Evolutionary conservation across 192 early-diverging fungal species (phyloP).

Genomic region (Rhizophagus sp.): DNA sequence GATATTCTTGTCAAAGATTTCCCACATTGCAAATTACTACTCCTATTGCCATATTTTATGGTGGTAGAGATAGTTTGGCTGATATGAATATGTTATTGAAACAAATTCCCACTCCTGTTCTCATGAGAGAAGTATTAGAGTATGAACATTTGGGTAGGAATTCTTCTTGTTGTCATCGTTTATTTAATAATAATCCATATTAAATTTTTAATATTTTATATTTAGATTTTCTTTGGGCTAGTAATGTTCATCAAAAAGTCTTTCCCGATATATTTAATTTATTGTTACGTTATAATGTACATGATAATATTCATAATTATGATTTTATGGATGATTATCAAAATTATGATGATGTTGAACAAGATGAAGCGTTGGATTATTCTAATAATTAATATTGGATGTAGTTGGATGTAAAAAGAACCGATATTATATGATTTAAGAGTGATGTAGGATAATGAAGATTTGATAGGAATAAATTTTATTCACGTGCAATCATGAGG

Average conservation of each 20-base stretch:
- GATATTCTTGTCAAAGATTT: slow-evolving; percentile 57
- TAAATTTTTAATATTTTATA: not conserved
- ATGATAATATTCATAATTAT: not conserved
- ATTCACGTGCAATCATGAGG: no score
- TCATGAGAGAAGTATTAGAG: slow-evolving; percentile 59
- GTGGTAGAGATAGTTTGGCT: slow-evolving; percentile 80
- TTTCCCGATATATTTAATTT: slow-evolving; percentile 55
- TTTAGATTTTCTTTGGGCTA: slow-evolving; percentile 53
- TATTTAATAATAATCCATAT: not conserved
- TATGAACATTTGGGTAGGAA: slow-evolving; percentile 78
- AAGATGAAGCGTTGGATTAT: not conserved
- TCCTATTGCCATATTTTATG: slow-evolving; percentile 88
- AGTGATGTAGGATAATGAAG: no score
- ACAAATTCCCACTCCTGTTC: slow-evolving; percentile 55
- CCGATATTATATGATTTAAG: no score
- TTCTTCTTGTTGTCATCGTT: no score
- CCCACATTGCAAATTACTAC: slow-evolving; percentile 81
- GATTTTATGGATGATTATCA: not conserved
- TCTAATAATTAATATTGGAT: not conserved
- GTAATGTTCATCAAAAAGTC: slow-evolving; percentile 41
- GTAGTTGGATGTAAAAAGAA: no score
- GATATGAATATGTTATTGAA: slow-evolving; percentile 60
- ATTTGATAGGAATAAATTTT: no score
- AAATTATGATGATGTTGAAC: not conserved
- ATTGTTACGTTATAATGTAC: slow-evolving; percentile 24